Base-by-base conservation (phyloP, 73 alveolate species). In the Paramecium sexaurelia region DNA sequence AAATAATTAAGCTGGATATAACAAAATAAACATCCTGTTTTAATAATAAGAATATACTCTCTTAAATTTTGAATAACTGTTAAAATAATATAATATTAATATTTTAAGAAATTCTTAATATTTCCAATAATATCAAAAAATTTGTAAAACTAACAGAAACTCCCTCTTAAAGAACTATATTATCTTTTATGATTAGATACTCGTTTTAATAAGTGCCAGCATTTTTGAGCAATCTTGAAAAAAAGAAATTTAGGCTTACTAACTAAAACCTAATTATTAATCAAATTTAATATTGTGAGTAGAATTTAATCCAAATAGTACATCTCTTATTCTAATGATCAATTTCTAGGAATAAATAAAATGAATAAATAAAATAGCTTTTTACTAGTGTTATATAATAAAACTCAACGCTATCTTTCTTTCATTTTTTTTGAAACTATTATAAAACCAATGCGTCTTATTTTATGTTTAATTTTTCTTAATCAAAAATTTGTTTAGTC, bases 11-110 rank as follows among this genome's bases (percentile, higher is more conserved):
- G 27, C 71, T 69, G 71, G 8, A 78, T 2, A 78, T 41, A n/a
- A 73, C 45, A 35, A 51, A 41, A 55, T 35, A 88, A 22, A 67
- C 71, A 43, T 88, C 94, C 73, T 68, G 66, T 17, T 90, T 90
- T 32, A 67, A 36, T 7, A 45, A 13, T 0, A 15, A 2, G 43
- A 2, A 4, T 36, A 40, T 9, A 26, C 71, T 4, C 90, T 35
- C 61, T 87, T 87, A 7, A 87, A 13, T 20, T 37, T 8, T 87
- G 82, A 19, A 87, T 87, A 19, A 39, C 69, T 87, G 66, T 40
- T 19, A 24, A 55, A n/a, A 87, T 73, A 0, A 56, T 68, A 37
- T 45, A 29, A 67, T 87, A 67, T 10, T 67, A 87, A n/a, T 36
- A 75, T 39, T 26, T 43, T 7, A 75, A 6, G 37, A 75, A 75